Evolutionary conservation across 1,284 basidiomycete genomes (phyloP).

Genomic region (Irpex sp.): DNA sequence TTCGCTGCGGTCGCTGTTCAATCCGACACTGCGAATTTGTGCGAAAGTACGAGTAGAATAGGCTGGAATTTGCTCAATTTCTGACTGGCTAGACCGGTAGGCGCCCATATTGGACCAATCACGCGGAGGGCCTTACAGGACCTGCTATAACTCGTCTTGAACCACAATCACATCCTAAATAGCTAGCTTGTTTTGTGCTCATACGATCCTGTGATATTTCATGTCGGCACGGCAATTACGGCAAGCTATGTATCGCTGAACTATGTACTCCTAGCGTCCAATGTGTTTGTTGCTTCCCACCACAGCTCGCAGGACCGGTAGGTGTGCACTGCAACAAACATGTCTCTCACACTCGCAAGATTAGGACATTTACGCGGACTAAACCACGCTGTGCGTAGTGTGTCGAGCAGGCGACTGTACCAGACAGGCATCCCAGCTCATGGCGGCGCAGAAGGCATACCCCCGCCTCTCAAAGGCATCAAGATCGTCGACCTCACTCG

Average conservation of each 20-base stretch:
- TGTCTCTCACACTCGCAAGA: background rate
- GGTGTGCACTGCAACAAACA: background rate
- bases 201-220: background rate
- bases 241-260: too few species aligned
- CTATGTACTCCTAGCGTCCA: too few species aligned
- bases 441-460: constrained; percentile 41
- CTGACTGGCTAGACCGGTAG: too few species aligned
- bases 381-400: background rate
- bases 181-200: background rate
- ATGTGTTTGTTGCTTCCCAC: background rate
- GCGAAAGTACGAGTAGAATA: too few species aligned
- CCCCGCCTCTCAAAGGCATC: constrained; percentile 77
- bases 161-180: background rate
- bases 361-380: background rate
- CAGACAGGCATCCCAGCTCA: constrained; percentile 5
- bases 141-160: background rate
- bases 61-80: too few species aligned
- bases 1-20: background rate
- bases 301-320: background rate
- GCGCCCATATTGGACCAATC: too few species aligned
- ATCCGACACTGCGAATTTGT: background rate
- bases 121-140: background rate
- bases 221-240: background rate
- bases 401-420: background rate
- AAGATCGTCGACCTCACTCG: constrained; percentile 85